Base-by-base conservation (phyloP, 2,329 filamentous ascomycete genomes). In the Dothiorella sarmentorum region DNA sequence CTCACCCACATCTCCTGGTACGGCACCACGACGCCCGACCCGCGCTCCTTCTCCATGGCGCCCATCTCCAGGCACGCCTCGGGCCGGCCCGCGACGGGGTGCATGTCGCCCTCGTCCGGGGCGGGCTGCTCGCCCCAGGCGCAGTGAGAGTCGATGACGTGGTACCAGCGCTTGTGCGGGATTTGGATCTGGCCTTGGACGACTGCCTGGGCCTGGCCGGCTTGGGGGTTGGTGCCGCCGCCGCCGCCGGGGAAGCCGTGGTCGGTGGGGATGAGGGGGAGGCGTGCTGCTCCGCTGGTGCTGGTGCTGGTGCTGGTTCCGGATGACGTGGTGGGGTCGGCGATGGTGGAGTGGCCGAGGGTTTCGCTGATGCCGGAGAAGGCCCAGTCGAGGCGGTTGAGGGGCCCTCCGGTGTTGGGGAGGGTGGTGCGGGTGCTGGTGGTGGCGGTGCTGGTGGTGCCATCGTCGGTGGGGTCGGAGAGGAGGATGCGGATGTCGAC, bases 1-100 rank as follows among this genome's bases (percentile, higher is more conserved):
- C 85, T 81, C 1, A 73, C 69, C 87, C 87, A 90, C 2, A 87
- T 67, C 69, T 90, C 87, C 68, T 89, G 86, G 63, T 91, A 90
- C 1, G 73, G 71, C 9, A 78, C 78, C 37, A 78, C 68, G 0
- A 65, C 40, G 0, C 81, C 80, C 1, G 82, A 83, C 0, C 70
- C 75, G 0, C 83, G 83, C 63, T 88, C 26, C 43, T 17, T 85
- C 10, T 79, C 71, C 81, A 87, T 87, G 11, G 65, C 64, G 0
- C 86, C 86, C 42, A 73, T 80, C 68, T 89, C 86, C 4, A 86
- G 70, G 7, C 77, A 67, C 6, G 66, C 4, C 62, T 66, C 10
- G 61, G 56, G 0, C 49, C 60, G 0, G 26, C 37, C 33, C 29
- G 42, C 63, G 72, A 65, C 76, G 68, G 3, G 71, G 40, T 78